phyloP scores from a whole-genome alignment of 352 stramenopile genomes.

The Peronospora destructor region DNA sequence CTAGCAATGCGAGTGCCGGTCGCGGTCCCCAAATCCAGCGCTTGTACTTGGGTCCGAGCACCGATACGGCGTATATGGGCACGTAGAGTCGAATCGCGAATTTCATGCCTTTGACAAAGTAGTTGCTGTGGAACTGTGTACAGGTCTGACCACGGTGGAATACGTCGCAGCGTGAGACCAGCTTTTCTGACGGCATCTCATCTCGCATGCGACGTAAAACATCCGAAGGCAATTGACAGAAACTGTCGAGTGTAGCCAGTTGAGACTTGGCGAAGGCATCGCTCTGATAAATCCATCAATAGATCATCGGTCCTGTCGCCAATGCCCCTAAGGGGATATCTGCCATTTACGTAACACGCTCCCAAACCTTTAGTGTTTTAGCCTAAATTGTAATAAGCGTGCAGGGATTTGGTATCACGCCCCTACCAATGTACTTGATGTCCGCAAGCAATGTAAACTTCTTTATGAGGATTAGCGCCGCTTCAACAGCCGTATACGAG shows the following conservation, averaged over 20 bases:
- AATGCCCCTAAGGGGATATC: slow-evolving; percentile 37
- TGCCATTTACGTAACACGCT: slow-evolving; percentile 12
- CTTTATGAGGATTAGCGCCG: slow-evolving; percentile 31
- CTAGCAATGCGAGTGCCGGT: slow-evolving; percentile 28
- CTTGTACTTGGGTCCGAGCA: slow-evolving; percentile 50
- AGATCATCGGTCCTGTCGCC: slow-evolving; percentile 41
- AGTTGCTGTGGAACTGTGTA: slow-evolving; percentile 36
- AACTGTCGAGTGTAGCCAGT: slow-evolving; percentile 41
- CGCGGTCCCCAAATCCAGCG: slow-evolving; percentile 52
- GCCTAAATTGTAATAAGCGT: background rate
- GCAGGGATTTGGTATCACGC: background rate
- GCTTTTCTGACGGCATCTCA: slow-evolving; percentile 35
- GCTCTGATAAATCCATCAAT: slow-evolving; percentile 56
- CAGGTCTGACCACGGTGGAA: slow-evolving; percentile 47
- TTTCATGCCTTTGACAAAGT: slow-evolving; percentile 35
- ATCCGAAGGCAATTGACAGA: slow-evolving; percentile 30
- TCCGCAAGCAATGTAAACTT: slow-evolving; percentile 29
- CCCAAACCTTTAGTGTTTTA: background rate
- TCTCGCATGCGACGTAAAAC: slow-evolving; percentile 47
- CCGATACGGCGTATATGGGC: slow-evolving; percentile 57
- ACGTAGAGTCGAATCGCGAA: slow-evolving; percentile 46
- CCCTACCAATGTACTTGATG: slow-evolving; percentile 43
- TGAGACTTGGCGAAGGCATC: slow-evolving; percentile 44
- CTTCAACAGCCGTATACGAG: slow-evolving; percentile 47
- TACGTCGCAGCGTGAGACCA: slow-evolving; percentile 49